Conservation (phyloP, 139 green algal species). For the Trebouxia sp. region DNA sequence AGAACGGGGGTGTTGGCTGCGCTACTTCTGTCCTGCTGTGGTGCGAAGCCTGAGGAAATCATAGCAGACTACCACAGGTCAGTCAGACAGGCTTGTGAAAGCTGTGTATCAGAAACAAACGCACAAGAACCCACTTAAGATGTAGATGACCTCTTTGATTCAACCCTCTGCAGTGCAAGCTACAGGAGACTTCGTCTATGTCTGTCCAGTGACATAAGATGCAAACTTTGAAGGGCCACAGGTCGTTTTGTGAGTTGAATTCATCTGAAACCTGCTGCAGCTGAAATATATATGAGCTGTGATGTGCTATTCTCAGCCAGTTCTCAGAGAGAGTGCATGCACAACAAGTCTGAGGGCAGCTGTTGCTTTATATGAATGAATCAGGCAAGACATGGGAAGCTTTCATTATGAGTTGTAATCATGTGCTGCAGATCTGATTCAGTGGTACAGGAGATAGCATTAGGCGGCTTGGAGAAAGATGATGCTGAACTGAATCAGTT, state of each 20-base stretch:
- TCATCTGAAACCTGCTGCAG: too few species aligned
- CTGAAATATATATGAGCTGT: too few species aligned
- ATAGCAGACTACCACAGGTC: slow-evolving; percentile 58
- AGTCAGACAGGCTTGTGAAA: not conserved
- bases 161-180: not conserved
- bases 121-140: not conserved
- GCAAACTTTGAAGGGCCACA: not conserved
- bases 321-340: too few species aligned
- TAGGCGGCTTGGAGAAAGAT: slow-evolving; percentile 19
- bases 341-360: too few species aligned
- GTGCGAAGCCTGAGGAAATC: slow-evolving; percentile 53
- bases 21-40: slow-evolving; percentile 60
- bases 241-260: too few species aligned
- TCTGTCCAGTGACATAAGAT: not conserved
- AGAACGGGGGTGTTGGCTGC: slow-evolving; percentile 70
- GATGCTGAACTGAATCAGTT: slow-evolving; percentile 4
- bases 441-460: slow-evolving; percentile 16
- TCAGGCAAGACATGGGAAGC: too few species aligned
- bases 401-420: too few species aligned
- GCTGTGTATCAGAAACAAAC: not conserved
- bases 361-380: too few species aligned
- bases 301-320: too few species aligned
- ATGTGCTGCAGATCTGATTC: slow-evolving; percentile 8
- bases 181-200: not conserved
- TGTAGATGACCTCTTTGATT: not conserved